A percentile compares a stretch with the other conserved stretches of the same genome.
Evolutionary conservation across 1,284 basidiomycete genomes (phyloP).

Genomic region (Tranzscheliella williamsii): DNA sequence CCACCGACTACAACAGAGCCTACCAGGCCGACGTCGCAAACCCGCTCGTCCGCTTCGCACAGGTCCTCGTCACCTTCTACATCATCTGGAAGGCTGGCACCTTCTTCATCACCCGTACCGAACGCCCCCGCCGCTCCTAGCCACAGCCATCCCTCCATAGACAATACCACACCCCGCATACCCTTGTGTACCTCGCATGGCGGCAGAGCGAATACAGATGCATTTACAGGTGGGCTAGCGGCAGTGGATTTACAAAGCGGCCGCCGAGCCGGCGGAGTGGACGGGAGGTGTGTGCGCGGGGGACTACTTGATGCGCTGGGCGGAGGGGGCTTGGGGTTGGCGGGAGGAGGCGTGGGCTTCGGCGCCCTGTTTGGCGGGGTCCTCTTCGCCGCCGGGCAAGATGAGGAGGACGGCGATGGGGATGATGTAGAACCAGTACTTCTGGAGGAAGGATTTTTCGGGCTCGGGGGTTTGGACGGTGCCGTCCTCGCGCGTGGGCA

Average conservation of each 20-base stretch:
- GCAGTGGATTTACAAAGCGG: too few relatives aligned
- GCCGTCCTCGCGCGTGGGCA: slow-evolving; percentile 33
- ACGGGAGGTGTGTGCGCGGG: not conserved
- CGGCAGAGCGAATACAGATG: too few relatives aligned
- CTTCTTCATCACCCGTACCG: too few relatives aligned
- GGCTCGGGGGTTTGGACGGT: slow-evolving; percentile 7
- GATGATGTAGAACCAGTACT: slow-evolving; percentile 50
- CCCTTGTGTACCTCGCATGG: too few relatives aligned
- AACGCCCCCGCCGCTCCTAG: too few relatives aligned
- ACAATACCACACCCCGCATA: too few relatives aligned
- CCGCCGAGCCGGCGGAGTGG: too few relatives aligned
- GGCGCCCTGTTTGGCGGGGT: slow-evolving; percentile 6
- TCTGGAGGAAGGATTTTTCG: slow-evolving; percentile 39
- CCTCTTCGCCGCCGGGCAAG: slow-evolving; percentile 31
- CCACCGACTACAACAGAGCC: slow-evolving; percentile 6
- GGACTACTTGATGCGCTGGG: slow-evolving; percentile 7
- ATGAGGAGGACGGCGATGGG: slow-evolving; percentile 37
- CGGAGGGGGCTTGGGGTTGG: slow-evolving; percentile 1
- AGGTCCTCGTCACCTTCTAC: slow-evolving; percentile 43
- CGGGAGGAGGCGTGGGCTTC: slow-evolving; percentile 7
- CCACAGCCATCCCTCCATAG: too few relatives aligned
- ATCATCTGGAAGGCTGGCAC: slow-evolving; percentile 39
- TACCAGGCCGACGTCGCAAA: slow-evolving; percentile 35
- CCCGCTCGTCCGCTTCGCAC: slow-evolving; percentile 41
- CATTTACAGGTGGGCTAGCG: too few relatives aligned